A percentile compares a stretch with the other conserved stretches of the same genome.
Conservation (phyloP, 1,284 basidiomycete species). For the Pseudozyma thailandica region DNA sequence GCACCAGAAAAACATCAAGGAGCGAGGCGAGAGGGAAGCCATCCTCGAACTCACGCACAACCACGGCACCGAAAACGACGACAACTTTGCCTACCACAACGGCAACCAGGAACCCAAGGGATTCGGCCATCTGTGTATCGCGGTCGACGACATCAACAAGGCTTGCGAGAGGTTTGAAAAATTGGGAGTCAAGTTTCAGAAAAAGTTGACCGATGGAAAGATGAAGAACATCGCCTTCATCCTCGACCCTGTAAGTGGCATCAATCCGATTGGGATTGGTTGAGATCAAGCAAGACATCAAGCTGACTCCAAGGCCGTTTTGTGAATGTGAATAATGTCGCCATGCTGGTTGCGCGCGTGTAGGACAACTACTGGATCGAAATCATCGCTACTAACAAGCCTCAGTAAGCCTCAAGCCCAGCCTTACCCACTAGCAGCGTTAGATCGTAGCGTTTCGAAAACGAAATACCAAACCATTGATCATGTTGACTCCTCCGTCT, state of each 20-base stretch:
- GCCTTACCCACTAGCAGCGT: not conserved
- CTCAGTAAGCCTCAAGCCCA: slow-evolving; percentile 42
- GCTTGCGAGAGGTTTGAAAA: slow-evolving; percentile 86
- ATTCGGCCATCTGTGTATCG: slow-evolving; percentile 76
- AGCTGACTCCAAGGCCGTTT: not conserved
- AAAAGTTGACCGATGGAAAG: slow-evolving; percentile 83
- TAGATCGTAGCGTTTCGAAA: no score
- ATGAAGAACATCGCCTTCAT: slow-evolving; percentile 88
- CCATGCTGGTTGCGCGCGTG: no score
- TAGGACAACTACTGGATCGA: slow-evolving; percentile 72
- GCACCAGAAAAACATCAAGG: slow-evolving; percentile 71
- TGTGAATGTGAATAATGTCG: no score
- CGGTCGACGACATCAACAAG: slow-evolving; percentile 82
- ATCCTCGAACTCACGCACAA: slow-evolving; percentile 59
- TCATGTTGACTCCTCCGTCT: no score
- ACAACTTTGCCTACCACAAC: slow-evolving; percentile 61
- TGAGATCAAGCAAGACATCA: no score
- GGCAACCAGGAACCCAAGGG: slow-evolving; percentile 64
- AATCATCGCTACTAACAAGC: slow-evolving; percentile 65
- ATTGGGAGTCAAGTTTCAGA: slow-evolving; percentile 87
- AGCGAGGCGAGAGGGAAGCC: slow-evolving; percentile 74
- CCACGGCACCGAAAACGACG: slow-evolving; percentile 66
- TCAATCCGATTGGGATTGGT: no score
- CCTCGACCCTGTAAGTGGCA: slow-evolving; percentile 76
- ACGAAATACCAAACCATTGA: not conserved